Conservation (phyloP, 164 flowering plant genomes). For the Vitis rotundifolia region DNA sequence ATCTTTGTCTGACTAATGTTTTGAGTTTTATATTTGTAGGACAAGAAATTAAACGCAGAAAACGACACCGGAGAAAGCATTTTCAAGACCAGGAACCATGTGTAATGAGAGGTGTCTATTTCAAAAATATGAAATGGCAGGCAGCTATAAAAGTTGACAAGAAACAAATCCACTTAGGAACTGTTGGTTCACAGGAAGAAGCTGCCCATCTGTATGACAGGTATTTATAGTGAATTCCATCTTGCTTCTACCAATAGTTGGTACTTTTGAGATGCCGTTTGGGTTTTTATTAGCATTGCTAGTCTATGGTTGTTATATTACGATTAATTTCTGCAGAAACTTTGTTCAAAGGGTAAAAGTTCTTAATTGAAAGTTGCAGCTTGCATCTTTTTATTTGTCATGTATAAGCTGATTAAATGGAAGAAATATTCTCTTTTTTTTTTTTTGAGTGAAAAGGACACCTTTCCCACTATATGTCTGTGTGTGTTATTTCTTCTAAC, state of each 20-base stretch:
- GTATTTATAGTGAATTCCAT: constrained; percentile 30
- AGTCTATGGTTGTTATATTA: too few species aligned
- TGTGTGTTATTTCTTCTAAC: too few species aligned
- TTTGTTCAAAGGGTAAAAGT: too few species aligned
- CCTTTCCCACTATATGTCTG: too few species aligned
- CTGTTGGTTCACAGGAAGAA: constrained; percentile 90
- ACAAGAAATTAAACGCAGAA: constrained; percentile 72
- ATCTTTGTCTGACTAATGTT: constrained; percentile 11
- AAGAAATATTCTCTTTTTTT: too few species aligned
- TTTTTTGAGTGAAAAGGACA: too few species aligned
- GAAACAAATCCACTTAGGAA: constrained; percentile 95
- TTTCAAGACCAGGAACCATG: constrained; percentile 72
- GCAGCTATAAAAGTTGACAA: constrained; percentile 98
- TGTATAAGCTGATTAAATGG: too few species aligned
- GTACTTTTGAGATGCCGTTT: too few species aligned
- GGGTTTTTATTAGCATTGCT: too few species aligned
- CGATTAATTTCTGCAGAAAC: too few species aligned
- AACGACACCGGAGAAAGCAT: constrained; percentile 77
- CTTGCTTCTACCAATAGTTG: not conserved
- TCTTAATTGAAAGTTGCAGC: too few species aligned
- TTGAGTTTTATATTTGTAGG: constrained; percentile 16
- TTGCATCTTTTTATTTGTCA: too few species aligned
- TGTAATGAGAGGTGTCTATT: constrained; percentile 93
- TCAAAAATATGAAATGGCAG: constrained; percentile 98
- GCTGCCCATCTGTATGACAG: constrained; percentile 98